Conservation (phyloP, 257 asterid genomes). For the Perilla frutescens region DNA sequence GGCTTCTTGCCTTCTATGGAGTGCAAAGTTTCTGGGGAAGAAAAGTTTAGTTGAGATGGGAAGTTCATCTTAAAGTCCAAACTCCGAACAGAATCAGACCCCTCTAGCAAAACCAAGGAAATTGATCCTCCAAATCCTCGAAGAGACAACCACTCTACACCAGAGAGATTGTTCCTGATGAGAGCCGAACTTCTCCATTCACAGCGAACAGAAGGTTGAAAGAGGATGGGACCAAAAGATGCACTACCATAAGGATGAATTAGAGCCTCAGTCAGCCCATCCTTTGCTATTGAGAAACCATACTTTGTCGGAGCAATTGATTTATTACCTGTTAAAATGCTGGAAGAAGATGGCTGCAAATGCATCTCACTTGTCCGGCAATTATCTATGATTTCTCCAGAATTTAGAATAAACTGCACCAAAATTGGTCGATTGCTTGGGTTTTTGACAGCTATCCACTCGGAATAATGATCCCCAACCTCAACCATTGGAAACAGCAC, state of each 20-base stretch:
- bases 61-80: slow-evolving; percentile 67
- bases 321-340: slow-evolving; percentile 48
- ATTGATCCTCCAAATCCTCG: slow-evolving; percentile 80
- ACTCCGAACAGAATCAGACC: slow-evolving; percentile 55
- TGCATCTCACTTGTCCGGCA: slow-evolving; percentile 58
- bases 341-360: slow-evolving; percentile 53
- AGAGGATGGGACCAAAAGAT: slow-evolving; percentile 78
- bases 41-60: slow-evolving; percentile 44
- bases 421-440: slow-evolving; percentile 72
- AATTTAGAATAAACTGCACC: slow-evolving; percentile 80
- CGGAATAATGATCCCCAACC: slow-evolving; percentile 69
- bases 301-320: slow-evolving; percentile 61
- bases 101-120: slow-evolving; percentile 73
- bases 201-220: slow-evolving; percentile 85
- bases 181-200: slow-evolving; percentile 87
- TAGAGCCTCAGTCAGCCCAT: slow-evolving; percentile 80
- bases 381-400: slow-evolving; percentile 70
- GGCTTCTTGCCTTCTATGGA: slow-evolving; percentile 42
- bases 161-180: slow-evolving; percentile 86
- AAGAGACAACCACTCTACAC: slow-evolving; percentile 85
- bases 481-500: slow-evolving; percentile 60
- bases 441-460: slow-evolving; percentile 67
- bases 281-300: slow-evolving; percentile 84
- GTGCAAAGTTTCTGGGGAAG: slow-evolving; percentile 47
- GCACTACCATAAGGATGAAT: slow-evolving; percentile 70